phyloP scores from a whole-genome alignment of 208 protist species.

The Leishmania mexicana region DNA sequence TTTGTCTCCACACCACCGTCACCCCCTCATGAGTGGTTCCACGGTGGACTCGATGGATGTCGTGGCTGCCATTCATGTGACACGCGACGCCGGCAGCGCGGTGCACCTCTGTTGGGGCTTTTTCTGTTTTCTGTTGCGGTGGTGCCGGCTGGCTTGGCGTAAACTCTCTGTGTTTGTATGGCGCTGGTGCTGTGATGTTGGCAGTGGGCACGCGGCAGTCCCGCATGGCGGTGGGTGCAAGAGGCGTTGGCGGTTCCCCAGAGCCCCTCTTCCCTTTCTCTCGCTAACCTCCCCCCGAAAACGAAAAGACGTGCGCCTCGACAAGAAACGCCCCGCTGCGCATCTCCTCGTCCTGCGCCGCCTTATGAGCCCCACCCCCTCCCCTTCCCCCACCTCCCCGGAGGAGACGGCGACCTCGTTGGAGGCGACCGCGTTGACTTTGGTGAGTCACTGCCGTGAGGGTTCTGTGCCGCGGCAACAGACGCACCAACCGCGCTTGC shows the following conservation, averaged over 20 bases:
- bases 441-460: background rate
- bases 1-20: background rate
- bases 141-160: background rate
- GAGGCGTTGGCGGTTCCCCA: background rate
- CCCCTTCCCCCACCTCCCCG: too few relatives aligned
- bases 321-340: background rate
- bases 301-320: background rate
- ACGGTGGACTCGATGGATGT: background rate
- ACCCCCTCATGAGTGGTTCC: background rate
- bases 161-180: background rate
- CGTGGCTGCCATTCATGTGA: background rate
- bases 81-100: background rate
- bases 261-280: background rate
- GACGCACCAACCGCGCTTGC: background rate
- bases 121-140: background rate
- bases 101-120: background rate
- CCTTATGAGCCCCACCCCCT: background rate
- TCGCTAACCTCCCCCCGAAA: background rate
- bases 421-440: background rate
- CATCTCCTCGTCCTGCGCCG: background rate
- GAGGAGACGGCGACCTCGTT: background rate
- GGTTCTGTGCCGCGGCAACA: background rate
- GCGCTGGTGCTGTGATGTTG: background rate
- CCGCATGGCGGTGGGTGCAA: background rate
- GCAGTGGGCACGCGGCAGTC: background rate